Conservation (phyloP, 345 rosid species). For the Capsella bursapastoris region DNA sequence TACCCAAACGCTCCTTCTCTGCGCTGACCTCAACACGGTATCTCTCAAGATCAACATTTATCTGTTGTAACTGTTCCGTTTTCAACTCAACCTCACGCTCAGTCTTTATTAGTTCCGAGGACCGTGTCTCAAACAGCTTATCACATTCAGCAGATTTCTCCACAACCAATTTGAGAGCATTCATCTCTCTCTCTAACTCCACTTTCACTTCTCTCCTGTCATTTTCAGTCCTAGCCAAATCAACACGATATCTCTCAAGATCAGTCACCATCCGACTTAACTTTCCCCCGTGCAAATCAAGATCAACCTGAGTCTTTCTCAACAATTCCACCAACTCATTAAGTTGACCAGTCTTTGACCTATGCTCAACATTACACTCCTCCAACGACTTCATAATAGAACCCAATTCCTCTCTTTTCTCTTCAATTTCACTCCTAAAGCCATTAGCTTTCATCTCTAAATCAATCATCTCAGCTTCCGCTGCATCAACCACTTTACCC, state of each 20-base stretch:
- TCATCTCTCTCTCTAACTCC: conserved; percentile 8
- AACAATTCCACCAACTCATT: neutral
- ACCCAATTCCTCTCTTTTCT: neutral
- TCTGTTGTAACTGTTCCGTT: neutral
- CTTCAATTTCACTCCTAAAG: conserved; percentile 19
- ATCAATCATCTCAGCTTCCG: conserved; percentile 15
- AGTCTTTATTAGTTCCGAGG: conserved; percentile 11
- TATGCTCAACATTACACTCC: conserved; percentile 15
- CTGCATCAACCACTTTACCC: conserved; percentile 30
- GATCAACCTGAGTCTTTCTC: conserved; percentile 28
- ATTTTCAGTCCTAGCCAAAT: neutral
- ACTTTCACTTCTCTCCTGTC: conserved; percentile 19
- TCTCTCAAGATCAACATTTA: conserved; percentile 17
- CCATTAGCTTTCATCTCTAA: conserved; percentile 19
- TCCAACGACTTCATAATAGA: conserved; percentile 14
- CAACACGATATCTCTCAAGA: conserved; percentile 16
- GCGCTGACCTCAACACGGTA: neutral
- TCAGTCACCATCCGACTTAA: conserved; percentile 2
- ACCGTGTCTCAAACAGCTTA: conserved; percentile 20
- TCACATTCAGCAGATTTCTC: conserved; percentile 9
- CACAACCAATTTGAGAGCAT: neutral
- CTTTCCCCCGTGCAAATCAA: conserved; percentile 2
- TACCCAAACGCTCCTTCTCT: conserved; percentile 13
- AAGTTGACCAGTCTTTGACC: conserved; percentile 21
- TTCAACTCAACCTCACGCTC: conserved; percentile 18